phyloP scores from a whole-genome alignment of 129 eudicot species.

The Lactuca saligna region DNA sequence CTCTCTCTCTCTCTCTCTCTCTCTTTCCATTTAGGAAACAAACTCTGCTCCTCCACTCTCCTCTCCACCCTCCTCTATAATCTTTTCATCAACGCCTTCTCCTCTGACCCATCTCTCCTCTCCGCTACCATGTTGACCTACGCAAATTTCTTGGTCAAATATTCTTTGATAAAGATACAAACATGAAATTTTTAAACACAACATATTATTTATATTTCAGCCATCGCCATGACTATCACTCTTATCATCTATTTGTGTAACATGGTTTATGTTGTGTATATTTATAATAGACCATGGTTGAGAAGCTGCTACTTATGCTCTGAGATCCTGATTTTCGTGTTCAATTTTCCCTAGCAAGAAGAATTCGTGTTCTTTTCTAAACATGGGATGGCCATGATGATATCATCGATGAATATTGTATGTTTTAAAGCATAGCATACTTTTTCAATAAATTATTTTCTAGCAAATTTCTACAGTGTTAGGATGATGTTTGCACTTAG shows the following conservation, averaged over 20 bases:
- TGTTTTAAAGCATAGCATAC: slow-evolving; percentile 16
- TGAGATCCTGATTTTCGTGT: slow-evolving; percentile 89
- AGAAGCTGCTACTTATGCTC: slow-evolving; percentile 28
- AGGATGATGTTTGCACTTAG: no score
- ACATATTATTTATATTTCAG: slow-evolving; percentile 10
- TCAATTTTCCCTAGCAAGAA: slow-evolving; percentile 62
- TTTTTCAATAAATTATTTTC: background rate
- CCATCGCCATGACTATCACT: slow-evolving; percentile 5
- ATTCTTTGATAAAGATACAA: background rate
- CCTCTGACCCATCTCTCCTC: no score
- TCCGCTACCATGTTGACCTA: no score
- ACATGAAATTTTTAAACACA: background rate
- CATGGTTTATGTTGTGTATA: no score
- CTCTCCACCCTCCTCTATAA: no score
- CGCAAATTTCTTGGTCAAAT: no score
- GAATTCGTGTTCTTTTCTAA: slow-evolving; percentile 75
- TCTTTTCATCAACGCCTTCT: no score
- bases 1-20: no score
- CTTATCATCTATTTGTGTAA: background rate
- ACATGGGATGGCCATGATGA: slow-evolving; percentile 97
- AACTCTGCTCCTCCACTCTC: no score
- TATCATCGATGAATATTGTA: slow-evolving; percentile 82
- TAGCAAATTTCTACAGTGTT: background rate
- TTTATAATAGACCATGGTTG: slow-evolving; percentile 63
- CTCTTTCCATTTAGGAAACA: no score